Evolutionary conservation across 768 basidiomycete genomes (phyloP).

Genomic region (Suillus fuscotomentosus): DNA sequence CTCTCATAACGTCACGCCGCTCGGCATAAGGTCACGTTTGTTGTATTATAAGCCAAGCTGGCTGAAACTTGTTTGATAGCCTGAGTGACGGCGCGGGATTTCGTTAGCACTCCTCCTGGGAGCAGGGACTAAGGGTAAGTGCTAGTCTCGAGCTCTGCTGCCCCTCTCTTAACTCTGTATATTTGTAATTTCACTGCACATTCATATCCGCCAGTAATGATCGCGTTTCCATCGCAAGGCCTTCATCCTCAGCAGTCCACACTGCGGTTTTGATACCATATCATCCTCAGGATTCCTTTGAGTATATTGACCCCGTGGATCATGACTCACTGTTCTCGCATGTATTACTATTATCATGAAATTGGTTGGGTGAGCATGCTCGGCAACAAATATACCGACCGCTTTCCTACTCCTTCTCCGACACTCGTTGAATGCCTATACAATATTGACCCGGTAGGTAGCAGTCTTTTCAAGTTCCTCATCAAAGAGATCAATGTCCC

Average conservation of each 20-base stretch:
- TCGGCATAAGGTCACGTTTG: too few species aligned
- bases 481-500: slow-evolving; percentile 73
- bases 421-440: slow-evolving; percentile 10
- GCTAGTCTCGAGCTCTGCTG: background rate
- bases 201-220: background rate
- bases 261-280: background rate
- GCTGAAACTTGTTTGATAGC: background rate
- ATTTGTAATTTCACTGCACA: background rate
- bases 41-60: background rate
- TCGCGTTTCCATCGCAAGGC: background rate
- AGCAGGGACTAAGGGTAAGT: background rate
- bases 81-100: background rate
- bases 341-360: background rate
- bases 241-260: background rate
- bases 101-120: background rate
- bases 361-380: background rate
- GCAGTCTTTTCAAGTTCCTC: slow-evolving; percentile 54
- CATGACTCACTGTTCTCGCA: background rate
- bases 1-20: too few species aligned
- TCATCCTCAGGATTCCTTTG: background rate
- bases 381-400: background rate
- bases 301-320: background rate
- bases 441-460: slow-evolving; percentile 31
- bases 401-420: background rate
- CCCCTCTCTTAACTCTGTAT: background rate